A percentile compares a stretch with the other conserved stretches of the same genome.
These are phyloP conservation scores for Termitomyces sp. DNA, from an alignment of 768 basidiomycete species.

Conservation along the genomic window DNA sequence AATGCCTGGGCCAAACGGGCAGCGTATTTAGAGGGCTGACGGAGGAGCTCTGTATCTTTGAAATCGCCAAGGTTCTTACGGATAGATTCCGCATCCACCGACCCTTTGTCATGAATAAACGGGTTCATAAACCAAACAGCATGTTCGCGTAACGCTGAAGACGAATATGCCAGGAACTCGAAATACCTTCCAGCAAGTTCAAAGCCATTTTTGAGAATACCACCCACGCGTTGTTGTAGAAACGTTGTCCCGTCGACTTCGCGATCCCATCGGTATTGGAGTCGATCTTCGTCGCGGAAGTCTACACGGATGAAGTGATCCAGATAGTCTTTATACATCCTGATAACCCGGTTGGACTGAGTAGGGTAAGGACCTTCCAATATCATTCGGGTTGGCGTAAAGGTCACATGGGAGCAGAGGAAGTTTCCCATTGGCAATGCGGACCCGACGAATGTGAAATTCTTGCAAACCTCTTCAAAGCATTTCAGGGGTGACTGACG, in stretches of 20 bases:
- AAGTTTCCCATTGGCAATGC: slow-evolving; percentile 37
- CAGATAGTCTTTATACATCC: slow-evolving; percentile 53
- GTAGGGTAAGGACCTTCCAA: slow-evolving; percentile 73
- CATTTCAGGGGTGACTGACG: slow-evolving; percentile 38
- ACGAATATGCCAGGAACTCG: slow-evolving; percentile 81
- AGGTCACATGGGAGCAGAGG: slow-evolving; percentile 68
- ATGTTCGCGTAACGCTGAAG: slow-evolving; percentile 72
- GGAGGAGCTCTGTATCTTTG: slow-evolving; percentile 36
- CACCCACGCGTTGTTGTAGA: slow-evolving; percentile 55
- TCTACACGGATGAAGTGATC: slow-evolving; percentile 78
- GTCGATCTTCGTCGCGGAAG: slow-evolving; percentile 78
- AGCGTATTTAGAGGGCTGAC: slow-evolving; percentile 72
- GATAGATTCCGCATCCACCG: slow-evolving; percentile 53
- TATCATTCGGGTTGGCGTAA: slow-evolving; percentile 70
- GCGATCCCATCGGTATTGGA: slow-evolving; percentile 68
- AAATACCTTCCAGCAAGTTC: slow-evolving; percentile 65
- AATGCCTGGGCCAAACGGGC: slow-evolving; percentile 83
- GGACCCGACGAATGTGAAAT: slow-evolving; percentile 20
- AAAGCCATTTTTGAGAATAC: slow-evolving; percentile 58
- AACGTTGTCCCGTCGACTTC: slow-evolving; percentile 56
- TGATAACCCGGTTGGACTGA: slow-evolving; percentile 79
- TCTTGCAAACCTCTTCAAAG: slow-evolving; percentile 30
- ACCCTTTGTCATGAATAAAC: slow-evolving; percentile 43
- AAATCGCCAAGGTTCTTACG: slow-evolving; percentile 68
- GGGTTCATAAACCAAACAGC: slow-evolving; percentile 78